Conservation (phyloP, 768 basidiomycete species). For the Mycena galericulata region DNA sequence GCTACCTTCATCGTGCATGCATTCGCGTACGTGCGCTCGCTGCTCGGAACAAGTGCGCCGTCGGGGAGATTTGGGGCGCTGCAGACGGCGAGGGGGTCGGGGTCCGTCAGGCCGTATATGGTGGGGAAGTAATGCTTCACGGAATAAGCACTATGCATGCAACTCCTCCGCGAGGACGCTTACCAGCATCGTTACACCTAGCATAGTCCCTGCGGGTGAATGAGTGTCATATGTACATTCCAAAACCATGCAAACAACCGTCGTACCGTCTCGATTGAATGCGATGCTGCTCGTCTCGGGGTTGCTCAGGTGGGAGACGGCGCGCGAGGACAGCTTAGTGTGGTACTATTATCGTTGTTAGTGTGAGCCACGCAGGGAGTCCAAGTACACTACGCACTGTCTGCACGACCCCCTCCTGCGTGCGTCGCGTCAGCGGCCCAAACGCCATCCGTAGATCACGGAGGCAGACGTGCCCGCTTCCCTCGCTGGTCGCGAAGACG, state of each 20-base stretch:
- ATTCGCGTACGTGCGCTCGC: constrained; percentile 72
- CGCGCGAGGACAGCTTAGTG: constrained; percentile 57
- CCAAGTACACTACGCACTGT: constrained; percentile 47
- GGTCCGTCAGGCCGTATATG: constrained; percentile 75
- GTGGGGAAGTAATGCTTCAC: constrained; percentile 76
- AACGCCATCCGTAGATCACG: constrained; percentile 83
- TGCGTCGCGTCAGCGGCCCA: constrained; percentile 59
- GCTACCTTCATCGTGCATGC: constrained; percentile 84
- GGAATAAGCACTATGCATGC: neutral
- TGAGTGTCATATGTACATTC: constrained; percentile 3
- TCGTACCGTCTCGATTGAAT: constrained; percentile 76
- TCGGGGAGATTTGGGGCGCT: constrained; percentile 69
- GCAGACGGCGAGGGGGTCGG: constrained; percentile 77
- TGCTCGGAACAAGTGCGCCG: constrained; percentile 59
- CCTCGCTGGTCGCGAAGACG: constrained; percentile 76
- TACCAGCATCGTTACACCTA: constrained; percentile 79
- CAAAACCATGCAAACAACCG: neutral
- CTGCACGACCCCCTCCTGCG: constrained; percentile 67
- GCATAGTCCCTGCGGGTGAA: constrained; percentile 60
- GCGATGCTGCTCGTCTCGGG: constrained; percentile 77
- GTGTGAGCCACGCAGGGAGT: constrained; percentile 9
- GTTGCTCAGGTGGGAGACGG: constrained; percentile 55
- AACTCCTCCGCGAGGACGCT: constrained; percentile 29
- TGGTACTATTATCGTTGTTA: constrained; percentile 53
- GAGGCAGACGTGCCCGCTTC: constrained; percentile 68